Percentiles rank a stretch among this genome's conserved stretches.
phyloP scores from a whole-genome alignment of 768 basidiomycete genomes.

The Mycena leptocephala region DNA sequence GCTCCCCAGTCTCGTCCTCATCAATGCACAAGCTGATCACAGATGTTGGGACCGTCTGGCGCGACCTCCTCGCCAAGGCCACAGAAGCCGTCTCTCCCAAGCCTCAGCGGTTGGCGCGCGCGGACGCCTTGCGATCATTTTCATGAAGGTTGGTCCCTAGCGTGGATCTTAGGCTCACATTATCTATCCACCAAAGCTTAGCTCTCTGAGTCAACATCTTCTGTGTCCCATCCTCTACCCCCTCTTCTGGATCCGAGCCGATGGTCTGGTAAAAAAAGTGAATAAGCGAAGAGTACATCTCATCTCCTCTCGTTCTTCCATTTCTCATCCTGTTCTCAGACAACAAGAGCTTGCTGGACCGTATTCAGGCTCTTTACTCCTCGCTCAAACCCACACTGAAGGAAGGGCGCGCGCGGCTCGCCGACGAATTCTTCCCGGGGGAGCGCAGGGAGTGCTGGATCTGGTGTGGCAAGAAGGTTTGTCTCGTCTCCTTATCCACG shows the following conservation, averaged over 20 bases:
- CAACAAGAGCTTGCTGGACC: constrained; percentile 49
- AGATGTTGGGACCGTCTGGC: constrained; percentile 84
- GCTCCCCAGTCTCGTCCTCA: constrained; percentile 87
- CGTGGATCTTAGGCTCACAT: no score
- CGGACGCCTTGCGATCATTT: constrained; percentile 82
- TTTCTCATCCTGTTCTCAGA: background rate
- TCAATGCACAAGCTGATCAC: constrained; percentile 94
- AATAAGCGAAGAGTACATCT: constrained; percentile 6
- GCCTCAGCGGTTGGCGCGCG: constrained; percentile 71
- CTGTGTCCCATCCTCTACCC: constrained; percentile 12
- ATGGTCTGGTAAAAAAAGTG: constrained; percentile 43
- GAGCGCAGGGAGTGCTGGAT: constrained; percentile 95
- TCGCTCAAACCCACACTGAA: constrained; percentile 71
- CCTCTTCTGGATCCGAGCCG: constrained; percentile 6
- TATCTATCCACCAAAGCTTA: background rate
- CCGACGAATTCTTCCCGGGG: constrained; percentile 80
- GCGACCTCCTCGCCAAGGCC: constrained; percentile 87
- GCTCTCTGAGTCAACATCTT: constrained; percentile 7
- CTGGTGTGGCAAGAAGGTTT: constrained; percentile 92
- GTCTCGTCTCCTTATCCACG: background rate
- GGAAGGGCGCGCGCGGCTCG: constrained; percentile 66
- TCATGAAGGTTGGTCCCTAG: constrained; percentile 55
- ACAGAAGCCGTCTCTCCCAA: constrained; percentile 80
- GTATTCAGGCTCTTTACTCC: constrained; percentile 70
- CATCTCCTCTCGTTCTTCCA: background rate